Base-by-base conservation (phyloP, 2,329 filamentous ascomycete species). In the Stachybotrys chlorohalonatus region DNA sequence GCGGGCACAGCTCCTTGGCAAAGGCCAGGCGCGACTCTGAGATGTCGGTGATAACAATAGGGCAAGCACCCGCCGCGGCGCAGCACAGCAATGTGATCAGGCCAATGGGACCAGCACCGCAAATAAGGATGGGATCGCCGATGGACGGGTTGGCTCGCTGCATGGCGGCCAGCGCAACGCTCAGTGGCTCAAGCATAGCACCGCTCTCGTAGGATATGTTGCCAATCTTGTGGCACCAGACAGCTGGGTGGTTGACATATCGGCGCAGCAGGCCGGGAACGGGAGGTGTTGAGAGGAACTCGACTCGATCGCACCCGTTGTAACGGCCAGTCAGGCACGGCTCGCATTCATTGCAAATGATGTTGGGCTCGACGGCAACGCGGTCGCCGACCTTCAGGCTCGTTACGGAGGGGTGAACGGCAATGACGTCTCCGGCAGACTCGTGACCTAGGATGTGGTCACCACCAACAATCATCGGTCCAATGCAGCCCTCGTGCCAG, bases 201-300 rank as follows among this genome's bases (percentile, higher is more conserved):
- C 93, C 94, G 67, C 95, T 84, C 75, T 97, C 93, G 68, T 85
- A 97, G 54, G 85, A 87, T 87, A 97, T 92, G 71, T 89, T 77
- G 51, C 89, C 90, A 63, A 97, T 94, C 79, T 95, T 95, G 78
- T 96, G 90, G 75, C 93, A 96, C 91, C 92, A 96, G 52, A 87
- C 79, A 17, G 92, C 91, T 3, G 90, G 92, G 76, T 96, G 93
- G 76, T 93, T 95, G 74, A 96, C 89, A 70, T 96, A 96, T 70
- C 93, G 84, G 62, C 93, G 84, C 63, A 97, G 79, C 59, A 97
- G 81, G 42, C 93, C 94, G 8, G 89, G 82, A 32, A 95, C 85
- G 11, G 94, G 93, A 8, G 94, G 93, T 4, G 94, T 97, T 52
- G 90, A 95, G 52, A 95, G 80, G 77, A 97, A 97, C 54, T 81